Conservation (phyloP, 1,139 yeast genomes). For the Candida pseudoviswanathii region DNA sequence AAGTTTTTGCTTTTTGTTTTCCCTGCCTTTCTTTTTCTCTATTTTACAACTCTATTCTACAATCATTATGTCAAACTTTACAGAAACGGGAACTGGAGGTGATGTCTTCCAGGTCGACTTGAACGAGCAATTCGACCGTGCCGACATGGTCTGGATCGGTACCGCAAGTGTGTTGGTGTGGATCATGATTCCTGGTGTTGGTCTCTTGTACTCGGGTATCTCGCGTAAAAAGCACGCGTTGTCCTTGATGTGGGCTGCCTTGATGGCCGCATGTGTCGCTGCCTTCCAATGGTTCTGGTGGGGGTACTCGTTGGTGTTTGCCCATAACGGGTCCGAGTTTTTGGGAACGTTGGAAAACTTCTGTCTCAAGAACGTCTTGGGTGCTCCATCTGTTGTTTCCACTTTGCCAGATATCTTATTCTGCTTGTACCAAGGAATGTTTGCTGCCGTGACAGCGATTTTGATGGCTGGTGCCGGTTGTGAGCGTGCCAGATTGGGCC, state of each 20-base stretch:
- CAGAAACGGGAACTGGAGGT: conserved; percentile 74
- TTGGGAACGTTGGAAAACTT: conserved; percentile 82
- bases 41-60: neutral
- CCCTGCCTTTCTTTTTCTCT: neutral
- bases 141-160: conserved; percentile 90
- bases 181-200: conserved; percentile 96
- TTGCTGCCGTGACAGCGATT: conserved; percentile 88
- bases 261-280: conserved; percentile 81
- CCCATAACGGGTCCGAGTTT: conserved; percentile 69
- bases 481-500: conserved; percentile 95
- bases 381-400: conserved; percentile 71
- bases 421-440: conserved; percentile 94
- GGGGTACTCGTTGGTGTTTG: conserved; percentile 90
- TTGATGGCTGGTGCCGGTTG: conserved; percentile 97
- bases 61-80: conserved; percentile 24
- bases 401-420: conserved; percentile 84
- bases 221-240: conserved; percentile 92
- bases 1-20: neutral
- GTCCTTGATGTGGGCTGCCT: conserved; percentile 89
- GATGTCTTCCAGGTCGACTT: conserved; percentile 73
- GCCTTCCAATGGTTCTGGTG: conserved; percentile 96
- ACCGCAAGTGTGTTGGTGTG: conserved; percentile 76
- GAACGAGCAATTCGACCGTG: conserved; percentile 70
- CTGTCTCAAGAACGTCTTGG: conserved; percentile 76
- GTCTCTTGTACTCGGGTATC: conserved; percentile 85